These are phyloP conservation scores for Anthoceros angustus DNA, from an alignment of 225 moss, liverwort and hornwort species.

Conservation along the genomic window DNA sequence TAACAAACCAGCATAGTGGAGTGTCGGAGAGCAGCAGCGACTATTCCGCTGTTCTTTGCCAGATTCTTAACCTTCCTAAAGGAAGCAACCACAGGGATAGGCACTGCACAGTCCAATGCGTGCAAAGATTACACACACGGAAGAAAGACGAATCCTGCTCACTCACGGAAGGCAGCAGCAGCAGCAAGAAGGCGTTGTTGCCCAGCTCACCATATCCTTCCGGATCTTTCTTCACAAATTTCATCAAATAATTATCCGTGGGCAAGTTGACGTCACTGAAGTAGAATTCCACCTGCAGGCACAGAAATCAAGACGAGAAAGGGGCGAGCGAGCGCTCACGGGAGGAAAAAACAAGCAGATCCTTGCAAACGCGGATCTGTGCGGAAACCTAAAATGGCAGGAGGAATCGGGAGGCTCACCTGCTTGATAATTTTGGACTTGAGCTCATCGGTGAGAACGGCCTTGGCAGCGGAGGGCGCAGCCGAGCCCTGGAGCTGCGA, in stretches of 20 bases:
- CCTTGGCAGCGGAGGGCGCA: not conserved
- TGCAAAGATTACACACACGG: not conserved
- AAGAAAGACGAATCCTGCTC: not conserved
- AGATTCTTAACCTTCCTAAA: slow-evolving; percentile 95
- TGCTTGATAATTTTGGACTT: slow-evolving; percentile 3
- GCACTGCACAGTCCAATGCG: slow-evolving; percentile 44
- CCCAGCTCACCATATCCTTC: slow-evolving; percentile 70
- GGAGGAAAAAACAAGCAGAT: not conserved
- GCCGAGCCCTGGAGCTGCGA: not conserved
- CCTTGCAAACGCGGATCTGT: not conserved
- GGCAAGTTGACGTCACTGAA: slow-evolving; percentile 93
- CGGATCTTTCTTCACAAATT: slow-evolving; percentile 94
- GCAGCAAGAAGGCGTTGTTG: not conserved
- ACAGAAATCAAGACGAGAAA: not conserved
- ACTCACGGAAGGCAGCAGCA: not conserved
- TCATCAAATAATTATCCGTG: slow-evolving; percentile 94
- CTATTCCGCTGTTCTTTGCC: slow-evolving; percentile 71
- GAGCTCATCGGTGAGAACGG: not conserved
- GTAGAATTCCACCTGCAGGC: slow-evolving; percentile 81
- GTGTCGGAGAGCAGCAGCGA: slow-evolving; percentile 76
- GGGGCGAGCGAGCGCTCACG: not conserved
- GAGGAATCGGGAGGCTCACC: not conserved
- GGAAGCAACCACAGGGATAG: slow-evolving; percentile 77
- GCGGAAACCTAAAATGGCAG: not conserved
- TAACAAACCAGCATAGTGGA: slow-evolving; percentile 55